phyloP scores from a whole-genome alignment of 1,139 yeast genomes.

The Kodamaea plutei region DNA sequence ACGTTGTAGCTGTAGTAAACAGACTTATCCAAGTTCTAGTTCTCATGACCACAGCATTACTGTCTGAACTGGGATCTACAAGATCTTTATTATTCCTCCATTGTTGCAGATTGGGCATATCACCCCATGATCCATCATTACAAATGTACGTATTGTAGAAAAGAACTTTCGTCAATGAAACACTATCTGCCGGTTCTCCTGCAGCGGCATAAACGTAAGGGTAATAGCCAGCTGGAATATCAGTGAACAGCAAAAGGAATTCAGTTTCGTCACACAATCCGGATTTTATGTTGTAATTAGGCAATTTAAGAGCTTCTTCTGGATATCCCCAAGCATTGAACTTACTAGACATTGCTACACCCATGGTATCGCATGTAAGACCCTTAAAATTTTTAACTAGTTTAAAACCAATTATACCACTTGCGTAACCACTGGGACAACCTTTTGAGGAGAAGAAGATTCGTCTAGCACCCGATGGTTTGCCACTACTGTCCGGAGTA shows the following conservation, averaged over 20 bases:
- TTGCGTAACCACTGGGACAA: slow-evolving; percentile 24
- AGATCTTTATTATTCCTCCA: slow-evolving; percentile 11
- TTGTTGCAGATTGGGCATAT: not conserved
- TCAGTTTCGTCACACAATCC: slow-evolving; percentile 15
- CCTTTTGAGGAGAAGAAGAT: slow-evolving; percentile 16
- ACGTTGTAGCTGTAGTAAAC: slow-evolving; percentile 19
- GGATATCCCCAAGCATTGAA: slow-evolving; percentile 24
- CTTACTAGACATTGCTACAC: slow-evolving; percentile 19
- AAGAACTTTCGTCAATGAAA: slow-evolving; percentile 1
- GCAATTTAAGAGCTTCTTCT: slow-evolving; percentile 7
- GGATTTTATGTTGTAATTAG: slow-evolving; percentile 12
- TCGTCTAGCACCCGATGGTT: slow-evolving; percentile 13
- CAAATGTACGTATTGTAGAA: slow-evolving; percentile 17
- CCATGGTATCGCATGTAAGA: slow-evolving; percentile 22
- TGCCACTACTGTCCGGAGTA: slow-evolving; percentile 15
- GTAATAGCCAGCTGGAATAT: slow-evolving; percentile 29
- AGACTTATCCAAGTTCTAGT: slow-evolving; percentile 25
- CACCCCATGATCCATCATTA: slow-evolving; percentile 3
- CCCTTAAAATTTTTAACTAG: slow-evolving; percentile 5
- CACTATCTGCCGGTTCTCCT: slow-evolving; percentile 3
- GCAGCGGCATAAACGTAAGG: slow-evolving; percentile 22
- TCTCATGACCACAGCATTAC: slow-evolving; percentile 18
- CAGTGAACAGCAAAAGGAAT: slow-evolving; percentile 13
- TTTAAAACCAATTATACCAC: slow-evolving; percentile 22
- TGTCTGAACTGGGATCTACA: slow-evolving; percentile 17